Evolutionary conservation across 2,329 filamentous ascomycete genomes (phyloP).

Genomic region (Penicillium brevicompactum): DNA sequence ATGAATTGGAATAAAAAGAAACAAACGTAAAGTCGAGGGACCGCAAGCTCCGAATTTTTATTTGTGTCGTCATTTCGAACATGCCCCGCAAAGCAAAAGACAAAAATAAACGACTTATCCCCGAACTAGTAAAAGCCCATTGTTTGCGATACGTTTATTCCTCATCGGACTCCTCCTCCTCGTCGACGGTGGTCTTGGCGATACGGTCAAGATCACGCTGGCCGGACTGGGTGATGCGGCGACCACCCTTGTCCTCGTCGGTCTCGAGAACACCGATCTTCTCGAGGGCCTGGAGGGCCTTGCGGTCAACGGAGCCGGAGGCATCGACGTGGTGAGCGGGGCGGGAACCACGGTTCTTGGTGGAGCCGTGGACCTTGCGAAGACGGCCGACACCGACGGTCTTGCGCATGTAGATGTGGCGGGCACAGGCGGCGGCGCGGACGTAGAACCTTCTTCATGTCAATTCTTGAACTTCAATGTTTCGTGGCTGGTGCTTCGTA

Average conservation of each 20-base stretch:
- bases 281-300: constrained; percentile 95
- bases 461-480: constrained; percentile 11
- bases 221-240: constrained; percentile 95
- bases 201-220: constrained; percentile 99
- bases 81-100: constrained; percentile 17
- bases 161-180: constrained; percentile 49
- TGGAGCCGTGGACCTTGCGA: constrained; percentile 91
- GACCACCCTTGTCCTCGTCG: constrained; percentile 97
- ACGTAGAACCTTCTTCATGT: constrained; percentile 62
- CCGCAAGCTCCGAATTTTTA: constrained; percentile 30
- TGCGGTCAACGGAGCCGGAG: constrained; percentile 93
- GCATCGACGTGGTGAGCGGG: constrained; percentile 96
- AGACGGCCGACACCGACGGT: constrained; percentile 98
- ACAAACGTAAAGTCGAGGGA: constrained; percentile 29
- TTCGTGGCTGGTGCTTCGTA: constrained; percentile 55
- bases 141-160: constrained; percentile 41
- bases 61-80: constrained; percentile 27
- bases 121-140: constrained; percentile 29
- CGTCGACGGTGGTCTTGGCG: constrained; percentile 68
- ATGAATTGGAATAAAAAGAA: constrained; percentile 25
- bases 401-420: constrained; percentile 99
- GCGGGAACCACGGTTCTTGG: constrained; percentile 93
- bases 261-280: constrained; percentile 98
- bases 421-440: constrained; percentile 91
- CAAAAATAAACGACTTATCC: constrained; percentile 27